Evolutionary conservation across 495 filamentous ascomycete species (phyloP), one percentile per base, ranked within the genome.

Genomic region (Opeltia flavorubescens): DNA sequence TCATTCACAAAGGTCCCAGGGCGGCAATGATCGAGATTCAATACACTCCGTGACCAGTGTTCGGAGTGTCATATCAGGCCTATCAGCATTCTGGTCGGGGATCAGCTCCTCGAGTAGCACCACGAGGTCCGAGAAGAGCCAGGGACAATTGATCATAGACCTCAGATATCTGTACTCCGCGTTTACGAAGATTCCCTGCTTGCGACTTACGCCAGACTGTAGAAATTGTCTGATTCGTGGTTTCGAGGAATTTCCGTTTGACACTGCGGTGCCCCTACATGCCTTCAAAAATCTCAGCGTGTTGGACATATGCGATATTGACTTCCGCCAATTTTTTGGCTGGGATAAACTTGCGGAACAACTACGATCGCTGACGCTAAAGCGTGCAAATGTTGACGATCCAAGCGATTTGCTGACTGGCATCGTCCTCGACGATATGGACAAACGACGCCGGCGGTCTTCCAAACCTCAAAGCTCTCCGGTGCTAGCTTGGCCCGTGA

Each of bases 231-330:
- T 94, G 55, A 94, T 98, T 51, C 74, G 79, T 49, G 89, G 89
- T 26, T 96, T 88, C 58, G 91, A 98, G 62, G 91, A 95, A 58
- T 98, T 98, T 57, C 91, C 91, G 3, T 95, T 98, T 62, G 91
- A 98, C 59, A 91, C 86, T 31, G 91, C 91, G n/a, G 91, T 98
- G 23, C 91, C 91, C 15, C 67, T 96, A 9, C 80, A 87, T 60
- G 81, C 84, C 23, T 96, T 98, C 74, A 96, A 98, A 69, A 98
- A 96, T 56, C 64, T 95, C 41, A 87, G 86, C 62, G 80, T 84
- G 8, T 70, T 98, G 54, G 91, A 96, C 64, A 86, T 98, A 35
- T 86, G 80, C 63, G 88, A 94, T 60, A 80, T 95, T 59, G 91
- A 96, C 64, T 94, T 93, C 59, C 79, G 91, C 51, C 89, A 94